Evolutionary conservation across 441 rosid genomes (phyloP).

Genomic region (Populus tomentosa): DNA sequence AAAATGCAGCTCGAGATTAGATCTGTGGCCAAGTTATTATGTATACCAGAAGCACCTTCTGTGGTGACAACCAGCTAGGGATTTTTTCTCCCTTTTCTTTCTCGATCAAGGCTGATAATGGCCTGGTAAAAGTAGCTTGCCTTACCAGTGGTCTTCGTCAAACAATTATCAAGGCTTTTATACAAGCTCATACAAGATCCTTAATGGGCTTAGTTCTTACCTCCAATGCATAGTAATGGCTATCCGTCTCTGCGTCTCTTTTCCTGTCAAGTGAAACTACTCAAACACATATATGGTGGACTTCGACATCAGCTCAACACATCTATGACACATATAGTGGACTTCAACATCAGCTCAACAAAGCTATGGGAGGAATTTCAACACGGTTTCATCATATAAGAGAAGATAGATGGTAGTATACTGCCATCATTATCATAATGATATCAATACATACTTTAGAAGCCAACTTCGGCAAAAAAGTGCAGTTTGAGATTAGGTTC

Average conservation of each 20-base stretch:
- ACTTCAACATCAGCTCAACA: neutral
- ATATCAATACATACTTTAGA: neutral
- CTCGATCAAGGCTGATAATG: too few species aligned
- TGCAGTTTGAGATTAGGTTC: neutral
- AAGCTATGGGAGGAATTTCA: neutral
- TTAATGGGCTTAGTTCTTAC: neutral
- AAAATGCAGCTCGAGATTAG: neutral
- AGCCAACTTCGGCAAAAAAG: neutral
- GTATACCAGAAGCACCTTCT: neutral
- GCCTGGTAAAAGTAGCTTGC: too few species aligned
- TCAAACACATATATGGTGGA: too few species aligned
- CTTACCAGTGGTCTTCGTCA: neutral
- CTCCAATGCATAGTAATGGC: neutral
- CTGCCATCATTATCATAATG: neutral
- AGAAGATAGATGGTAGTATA: neutral
- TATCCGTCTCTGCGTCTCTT: neutral
- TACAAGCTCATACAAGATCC: neutral
- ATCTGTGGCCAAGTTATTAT: neutral
- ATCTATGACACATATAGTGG: too few species aligned
- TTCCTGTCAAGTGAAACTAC: neutral
- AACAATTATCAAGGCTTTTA: too few species aligned
- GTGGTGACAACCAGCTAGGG: neutral
- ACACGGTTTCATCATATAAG: neutral
- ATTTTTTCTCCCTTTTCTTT: too few species aligned
- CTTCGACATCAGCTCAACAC: neutral